Conservation (phyloP, 2,329 filamentous ascomycete genomes). For the Talaromyces marneffei region DNA sequence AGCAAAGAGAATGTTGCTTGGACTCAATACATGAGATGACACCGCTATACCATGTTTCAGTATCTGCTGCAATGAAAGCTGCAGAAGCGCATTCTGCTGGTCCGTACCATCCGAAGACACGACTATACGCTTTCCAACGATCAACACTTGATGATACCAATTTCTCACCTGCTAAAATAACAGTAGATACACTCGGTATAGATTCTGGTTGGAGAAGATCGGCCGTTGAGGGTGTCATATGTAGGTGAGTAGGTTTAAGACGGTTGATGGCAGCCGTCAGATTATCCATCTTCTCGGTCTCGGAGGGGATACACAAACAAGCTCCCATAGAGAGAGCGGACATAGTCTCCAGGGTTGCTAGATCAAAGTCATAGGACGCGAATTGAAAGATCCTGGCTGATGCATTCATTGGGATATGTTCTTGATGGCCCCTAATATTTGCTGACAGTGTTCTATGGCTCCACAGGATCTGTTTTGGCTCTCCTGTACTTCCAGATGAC, state of each 20-base stretch:
- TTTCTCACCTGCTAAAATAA: conserved; percentile 3
- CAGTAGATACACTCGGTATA: not conserved
- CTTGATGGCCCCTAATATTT: not conserved
- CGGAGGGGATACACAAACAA: conserved; percentile 8
- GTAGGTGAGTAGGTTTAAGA: not conserved
- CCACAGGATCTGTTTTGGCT: conserved; percentile 39
- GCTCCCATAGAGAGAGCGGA: conserved; percentile 27
- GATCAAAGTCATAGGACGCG: conserved; percentile 26
- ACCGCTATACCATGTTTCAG: conserved; percentile 15
- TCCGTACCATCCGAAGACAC: conserved; percentile 14
- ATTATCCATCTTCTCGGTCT: conserved; percentile 28
- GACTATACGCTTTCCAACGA: conserved; percentile 22
- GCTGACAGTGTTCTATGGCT: conserved; percentile 31
- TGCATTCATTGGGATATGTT: conserved; percentile 25
- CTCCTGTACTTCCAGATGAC: conserved; percentile 41
- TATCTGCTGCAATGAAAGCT: not conserved
- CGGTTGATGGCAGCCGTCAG: conserved; percentile 34
- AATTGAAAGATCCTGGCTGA: conserved; percentile 34
- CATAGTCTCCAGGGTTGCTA: conserved; percentile 20
- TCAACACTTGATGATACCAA: conserved; percentile 25
- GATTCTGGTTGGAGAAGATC: not conserved
- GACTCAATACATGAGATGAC: not conserved
- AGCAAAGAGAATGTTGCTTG: not conserved
- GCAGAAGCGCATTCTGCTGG: conserved; percentile 9
- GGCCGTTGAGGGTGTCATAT: conserved; percentile 5